phyloP scores from a whole-genome alignment of 2,329 filamentous ascomycete genomes.

The Herpotrichia juniperi region DNA sequence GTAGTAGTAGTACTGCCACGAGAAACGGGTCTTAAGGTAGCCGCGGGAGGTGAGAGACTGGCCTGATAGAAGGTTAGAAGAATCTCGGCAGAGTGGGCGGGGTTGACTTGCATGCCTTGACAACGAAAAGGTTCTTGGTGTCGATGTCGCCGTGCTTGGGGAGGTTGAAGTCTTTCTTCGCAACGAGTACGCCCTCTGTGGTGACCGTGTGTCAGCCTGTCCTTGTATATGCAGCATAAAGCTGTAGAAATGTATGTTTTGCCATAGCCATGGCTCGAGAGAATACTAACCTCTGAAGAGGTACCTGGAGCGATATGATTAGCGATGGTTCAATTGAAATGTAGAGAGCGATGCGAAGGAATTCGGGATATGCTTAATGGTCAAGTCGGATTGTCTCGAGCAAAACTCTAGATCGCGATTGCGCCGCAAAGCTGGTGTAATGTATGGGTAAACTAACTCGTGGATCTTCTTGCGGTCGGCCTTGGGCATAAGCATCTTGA shows the following conservation, averaged over 20 bases:
- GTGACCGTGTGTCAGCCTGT: slow-evolving; percentile 52
- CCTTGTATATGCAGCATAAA: slow-evolving; percentile 42
- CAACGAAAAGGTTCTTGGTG: slow-evolving; percentile 99
- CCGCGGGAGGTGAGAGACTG: slow-evolving; percentile 98
- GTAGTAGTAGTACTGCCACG: slow-evolving; percentile 83
- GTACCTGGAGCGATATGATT: slow-evolving; percentile 36
- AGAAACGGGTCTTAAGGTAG: slow-evolving; percentile 99
- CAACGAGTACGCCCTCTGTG: slow-evolving; percentile 83
- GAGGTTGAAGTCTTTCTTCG: slow-evolving; percentile 99
- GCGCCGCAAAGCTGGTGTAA: slow-evolving; percentile 20
- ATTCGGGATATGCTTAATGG: slow-evolving; percentile 21
- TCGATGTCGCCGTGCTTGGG: slow-evolving; percentile 98
- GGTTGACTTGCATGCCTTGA: slow-evolving; percentile 77
- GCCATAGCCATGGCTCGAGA: slow-evolving; percentile 47
- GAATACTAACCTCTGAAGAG: slow-evolving; percentile 51
- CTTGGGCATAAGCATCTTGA: slow-evolving; percentile 92
- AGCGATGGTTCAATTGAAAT: slow-evolving; percentile 25
- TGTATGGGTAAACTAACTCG: slow-evolving; percentile 87
- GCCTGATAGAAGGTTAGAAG: slow-evolving; percentile 32
- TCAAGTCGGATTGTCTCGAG: slow-evolving; percentile 36
- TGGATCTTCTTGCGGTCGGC: slow-evolving; percentile 99
- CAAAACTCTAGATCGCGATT: slow-evolving; percentile 35
- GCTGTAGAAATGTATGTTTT: slow-evolving; percentile 38
- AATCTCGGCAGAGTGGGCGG: neutral
- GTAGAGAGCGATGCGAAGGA: slow-evolving; percentile 1